phyloP scores from a whole-genome alignment of 2,329 filamentous ascomycete genomes.

The Pseudopyricularia cyperi region DNA sequence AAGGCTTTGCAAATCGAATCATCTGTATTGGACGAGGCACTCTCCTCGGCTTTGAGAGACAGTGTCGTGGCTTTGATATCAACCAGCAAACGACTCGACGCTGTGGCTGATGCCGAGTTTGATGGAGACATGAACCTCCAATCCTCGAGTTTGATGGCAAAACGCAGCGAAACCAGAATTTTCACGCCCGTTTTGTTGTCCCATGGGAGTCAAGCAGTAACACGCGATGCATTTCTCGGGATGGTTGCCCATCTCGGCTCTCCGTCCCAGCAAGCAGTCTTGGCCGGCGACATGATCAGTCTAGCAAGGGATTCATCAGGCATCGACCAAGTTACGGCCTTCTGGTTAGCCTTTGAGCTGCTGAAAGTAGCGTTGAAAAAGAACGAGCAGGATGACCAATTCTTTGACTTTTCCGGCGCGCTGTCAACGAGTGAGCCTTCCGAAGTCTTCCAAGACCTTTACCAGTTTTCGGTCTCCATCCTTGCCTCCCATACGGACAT shows the following conservation, averaged over 20 bases:
- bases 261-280: slow-evolving; percentile 42
- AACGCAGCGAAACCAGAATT: slow-evolving; percentile 8
- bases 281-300: slow-evolving; percentile 54
- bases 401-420: slow-evolving; percentile 41
- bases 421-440: slow-evolving; percentile 22
- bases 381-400: slow-evolving; percentile 46
- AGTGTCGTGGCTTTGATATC: slow-evolving; percentile 40
- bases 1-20: slow-evolving; percentile 50
- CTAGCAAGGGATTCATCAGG: slow-evolving; percentile 45
- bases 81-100: background rate
- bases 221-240: slow-evolving; percentile 41
- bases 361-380: slow-evolving; percentile 42
- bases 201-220: slow-evolving; percentile 53
- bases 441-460: slow-evolving; percentile 49
- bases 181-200: slow-evolving; percentile 52
- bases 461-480: slow-evolving; percentile 51
- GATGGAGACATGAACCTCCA: slow-evolving; percentile 15
- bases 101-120: slow-evolving; percentile 14
- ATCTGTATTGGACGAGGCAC: slow-evolving; percentile 49
- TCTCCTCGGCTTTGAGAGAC: slow-evolving; percentile 60
- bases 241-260: slow-evolving; percentile 44
- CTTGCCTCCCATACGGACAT: slow-evolving; percentile 40
- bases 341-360: slow-evolving; percentile 70
- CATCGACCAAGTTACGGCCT: slow-evolving; percentile 51
- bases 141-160: slow-evolving; percentile 14